A percentile compares a stretch with the other conserved stretches of the same genome.
Evolutionary conservation across 129 eudicot species (phyloP).

Genomic region (Gnaphalium uliginosum): DNA sequence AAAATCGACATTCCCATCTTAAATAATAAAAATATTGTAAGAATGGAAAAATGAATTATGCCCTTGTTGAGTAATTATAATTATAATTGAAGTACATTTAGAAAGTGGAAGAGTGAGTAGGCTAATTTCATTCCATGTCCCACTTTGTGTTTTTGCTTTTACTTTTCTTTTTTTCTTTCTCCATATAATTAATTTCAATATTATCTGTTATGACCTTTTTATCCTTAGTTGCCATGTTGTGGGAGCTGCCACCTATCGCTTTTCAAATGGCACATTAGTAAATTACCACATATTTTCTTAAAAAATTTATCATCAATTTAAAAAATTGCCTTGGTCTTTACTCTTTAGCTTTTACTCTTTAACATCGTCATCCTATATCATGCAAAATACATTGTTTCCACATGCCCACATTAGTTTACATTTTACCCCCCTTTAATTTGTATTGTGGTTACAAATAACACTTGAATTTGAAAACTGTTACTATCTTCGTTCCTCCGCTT

Average conservation of each 20-base stretch:
- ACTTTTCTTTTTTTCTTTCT: background rate
- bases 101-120: constrained; percentile 19
- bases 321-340: background rate
- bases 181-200: background rate
- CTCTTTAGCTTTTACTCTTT: constrained; percentile 24
- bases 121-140: constrained; percentile 19
- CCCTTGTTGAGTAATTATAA: background rate
- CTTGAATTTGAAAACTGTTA: background rate
- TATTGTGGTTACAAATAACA: background rate
- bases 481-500: background rate
- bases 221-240: constrained; percentile 13
- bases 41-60: too few species aligned
- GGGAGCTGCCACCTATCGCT: constrained; percentile 3
- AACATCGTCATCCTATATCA: constrained; percentile 5
- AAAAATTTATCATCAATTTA: background rate
- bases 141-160: constrained; percentile 19
- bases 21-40: background rate
- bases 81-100: constrained; percentile 13
- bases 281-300: background rate
- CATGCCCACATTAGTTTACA: background rate
- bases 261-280: constrained; percentile 5
- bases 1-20: background rate
- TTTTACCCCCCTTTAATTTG: constrained; percentile 20
- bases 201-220: constrained; percentile 16
- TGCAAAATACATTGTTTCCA: background rate